Base-by-base conservation (phyloP, 2,329 filamentous ascomycete species). In the Colletotrichum horii region DNA sequence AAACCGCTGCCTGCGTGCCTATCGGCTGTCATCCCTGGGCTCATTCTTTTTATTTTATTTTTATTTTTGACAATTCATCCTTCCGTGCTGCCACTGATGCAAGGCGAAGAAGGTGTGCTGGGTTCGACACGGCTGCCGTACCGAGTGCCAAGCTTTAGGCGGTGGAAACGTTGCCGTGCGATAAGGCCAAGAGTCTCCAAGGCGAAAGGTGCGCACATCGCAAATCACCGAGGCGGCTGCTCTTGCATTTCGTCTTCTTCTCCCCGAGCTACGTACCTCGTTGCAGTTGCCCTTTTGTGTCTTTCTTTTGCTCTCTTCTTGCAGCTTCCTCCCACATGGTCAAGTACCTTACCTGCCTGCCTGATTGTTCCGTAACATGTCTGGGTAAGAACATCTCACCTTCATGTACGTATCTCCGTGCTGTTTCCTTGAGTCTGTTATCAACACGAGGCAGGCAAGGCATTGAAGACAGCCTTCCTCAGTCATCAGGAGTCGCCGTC, bases 161-260 rank as follows among this genome's bases (percentile, higher is more conserved):
- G 68, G 68, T 58, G 73, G 69, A 28, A 72, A 72, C 69, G 11
- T 66, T 67, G 73, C 73, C 61, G 55, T 55, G 16, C 60, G 68
- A 71, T 56, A 56, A 62, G 55, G 73, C 69, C 73, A 75, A 72
- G 73, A 55, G 34, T 32, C 22, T 43, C 3, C 19, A 38, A 43
- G 62, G 26, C 71, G 52, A 61, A 32, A 14, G 30, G 24, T 61
- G 28, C 38, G 38, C 38, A 43, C 38, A 12, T 43, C 30, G n/a
- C 61, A 24, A 48, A 38, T 64, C 30, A 64, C 60, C 60, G 16
- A 38, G 60, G 32, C 26, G n/a, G 22, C 22, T 30, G 28, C 28
- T 32, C 28, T 62, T 34, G 60, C 32, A n/a, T 24, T 32, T 64
- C 28, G 34, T 43, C 62, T 32, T n/a, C 48, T 14, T 66, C 62